Evolutionary conservation across 177 flowering plant genomes (phyloP).

Genomic region (Telopea speciosissima): DNA sequence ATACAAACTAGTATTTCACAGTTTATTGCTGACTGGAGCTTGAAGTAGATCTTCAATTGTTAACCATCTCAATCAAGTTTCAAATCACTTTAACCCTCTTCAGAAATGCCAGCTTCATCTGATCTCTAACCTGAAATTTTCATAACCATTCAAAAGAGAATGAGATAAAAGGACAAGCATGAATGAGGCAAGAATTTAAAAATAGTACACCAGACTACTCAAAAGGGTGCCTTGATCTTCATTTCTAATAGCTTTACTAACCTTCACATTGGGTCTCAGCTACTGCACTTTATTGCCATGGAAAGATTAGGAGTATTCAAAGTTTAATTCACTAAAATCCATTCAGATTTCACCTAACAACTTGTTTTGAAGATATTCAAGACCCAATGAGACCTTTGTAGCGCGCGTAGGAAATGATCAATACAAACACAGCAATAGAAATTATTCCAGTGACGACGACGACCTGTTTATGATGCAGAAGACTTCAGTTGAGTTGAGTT

Average conservation of each 20-base stretch:
- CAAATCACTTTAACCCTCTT: neutral
- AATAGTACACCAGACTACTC: neutral
- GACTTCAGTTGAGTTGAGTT: neutral
- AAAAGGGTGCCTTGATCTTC: neutral
- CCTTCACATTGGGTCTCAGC: conserved; percentile 2
- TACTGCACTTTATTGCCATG: neutral
- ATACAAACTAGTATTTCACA: neutral
- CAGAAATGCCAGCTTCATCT: neutral
- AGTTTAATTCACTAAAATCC: neutral
- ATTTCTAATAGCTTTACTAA: conserved; percentile 4
- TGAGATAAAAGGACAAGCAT: neutral
- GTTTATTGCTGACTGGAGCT: neutral
- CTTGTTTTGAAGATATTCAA: conserved; percentile 16
- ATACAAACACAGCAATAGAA: conserved; percentile 38
- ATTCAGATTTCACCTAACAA: neutral
- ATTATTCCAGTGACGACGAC: conserved; percentile 38
- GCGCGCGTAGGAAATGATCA: conserved; percentile 67
- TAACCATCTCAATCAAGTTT: neutral
- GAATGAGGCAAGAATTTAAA: neutral
- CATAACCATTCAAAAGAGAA: neutral
- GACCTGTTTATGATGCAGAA: conserved; percentile 40
- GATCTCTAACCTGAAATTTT: neutral
- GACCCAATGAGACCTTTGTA: conserved; percentile 79
- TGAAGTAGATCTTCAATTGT: neutral
- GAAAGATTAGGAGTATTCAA: conserved; percentile 2